Base-by-base conservation (phyloP, 495 filamentous ascomycete species). In the Aspergillus incahuasiensis region DNA sequence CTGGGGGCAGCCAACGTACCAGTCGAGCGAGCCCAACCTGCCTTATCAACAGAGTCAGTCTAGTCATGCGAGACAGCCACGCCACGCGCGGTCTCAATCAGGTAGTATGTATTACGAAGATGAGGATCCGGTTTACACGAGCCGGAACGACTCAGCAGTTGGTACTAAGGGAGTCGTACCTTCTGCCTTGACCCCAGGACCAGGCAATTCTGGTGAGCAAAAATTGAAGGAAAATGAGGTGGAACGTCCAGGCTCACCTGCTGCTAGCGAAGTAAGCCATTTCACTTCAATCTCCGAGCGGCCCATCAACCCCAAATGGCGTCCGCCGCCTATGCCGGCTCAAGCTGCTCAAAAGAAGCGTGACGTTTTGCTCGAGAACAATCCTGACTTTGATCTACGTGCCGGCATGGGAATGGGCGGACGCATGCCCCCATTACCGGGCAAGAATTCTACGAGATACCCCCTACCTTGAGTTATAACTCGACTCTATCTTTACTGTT, bases 251-350 rank as follows among this genome's bases (percentile, higher is more conserved):
- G 78, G 88, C 61, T 89, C 83, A 66, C 90, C 89, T 50, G 82
- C 89, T 44, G 82, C 86, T 60, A 89, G 85, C 55, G 89, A 92
- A 56, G 75, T 81, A 28, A 89, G 85, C 54, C 85, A 86, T 55
- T 95, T 92, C 74, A 95, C 91, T 12, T 90, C 86, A 21, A 84
- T 96, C 39, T 89, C 85, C 0, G 88, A 95, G 72, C 80, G 91
- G 22, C 85, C 86, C n/a, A 71, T 94, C 18, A 96, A 96, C 66
- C 91, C 91, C 4, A 83, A 84, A 30, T 96, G 91, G 91, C 70
- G 72, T 69, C 88, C 72, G 15, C 72, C 41, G 71, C 72, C 70
- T 15, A 69, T 58, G 32, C 60, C 74, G n/a, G 64, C 61, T 20
- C 64, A 77, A 57, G 71, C 75, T 55, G 73, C 69, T 59, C 72